Evolutionary conservation across 2,329 filamentous ascomycete genomes (phyloP).

Genomic region (Xylariaceae sp.): DNA sequence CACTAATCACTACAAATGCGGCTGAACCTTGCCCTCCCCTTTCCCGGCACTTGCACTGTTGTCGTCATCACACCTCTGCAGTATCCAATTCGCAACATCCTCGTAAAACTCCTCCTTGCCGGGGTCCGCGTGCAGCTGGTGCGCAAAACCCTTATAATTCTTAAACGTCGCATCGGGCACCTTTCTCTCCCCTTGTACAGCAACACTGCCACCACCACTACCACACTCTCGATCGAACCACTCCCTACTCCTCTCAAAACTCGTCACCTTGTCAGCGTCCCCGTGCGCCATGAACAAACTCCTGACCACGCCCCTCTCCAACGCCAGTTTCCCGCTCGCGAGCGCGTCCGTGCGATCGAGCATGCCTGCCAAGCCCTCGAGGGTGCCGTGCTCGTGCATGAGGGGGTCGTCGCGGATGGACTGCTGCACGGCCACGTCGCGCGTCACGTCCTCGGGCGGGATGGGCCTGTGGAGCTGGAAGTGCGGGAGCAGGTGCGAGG

Average conservation of each 20-base stretch:
- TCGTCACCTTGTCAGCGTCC: slow-evolving; percentile 64
- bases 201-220: too few species aligned
- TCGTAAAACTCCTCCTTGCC: slow-evolving; percentile 49
- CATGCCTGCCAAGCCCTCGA: slow-evolving; percentile 73
- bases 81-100: slow-evolving; percentile 63
- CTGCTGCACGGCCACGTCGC: slow-evolving; percentile 59
- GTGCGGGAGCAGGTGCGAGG: slow-evolving; percentile 60
- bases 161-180: slow-evolving; percentile 66
- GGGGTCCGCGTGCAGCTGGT: slow-evolving; percentile 63
- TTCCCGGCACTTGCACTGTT: background rate
- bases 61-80: slow-evolving; percentile 35
- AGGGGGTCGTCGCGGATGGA: slow-evolving; percentile 61
- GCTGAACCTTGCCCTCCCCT: too few species aligned
- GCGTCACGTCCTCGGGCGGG: slow-evolving; percentile 57
- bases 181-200: slow-evolving; percentile 42
- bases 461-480: slow-evolving; percentile 63
- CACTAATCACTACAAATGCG: too few species aligned
- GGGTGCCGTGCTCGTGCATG: slow-evolving; percentile 76
- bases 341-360: slow-evolving; percentile 66
- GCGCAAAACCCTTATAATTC: slow-evolving; percentile 71
- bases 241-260: slow-evolving; percentile 57
- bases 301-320: slow-evolving; percentile 50
- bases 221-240: slow-evolving; percentile 62
- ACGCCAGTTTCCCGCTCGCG: slow-evolving; percentile 46
- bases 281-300: slow-evolving; percentile 72